phyloP scores from a whole-genome alignment of 768 basidiomycete genomes.

The Collybia sordida region DNA sequence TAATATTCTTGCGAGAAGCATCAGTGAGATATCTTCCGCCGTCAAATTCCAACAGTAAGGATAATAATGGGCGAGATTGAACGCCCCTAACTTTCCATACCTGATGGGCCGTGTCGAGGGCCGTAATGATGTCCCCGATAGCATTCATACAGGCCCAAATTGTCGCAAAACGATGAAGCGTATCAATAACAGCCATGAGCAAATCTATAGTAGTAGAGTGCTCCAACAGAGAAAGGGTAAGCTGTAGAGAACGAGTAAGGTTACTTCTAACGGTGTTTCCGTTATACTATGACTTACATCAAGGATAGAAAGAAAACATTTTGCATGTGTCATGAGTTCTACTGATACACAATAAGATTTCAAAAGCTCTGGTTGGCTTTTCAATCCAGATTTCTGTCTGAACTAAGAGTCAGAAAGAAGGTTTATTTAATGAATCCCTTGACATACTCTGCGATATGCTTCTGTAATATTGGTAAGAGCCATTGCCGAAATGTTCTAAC shows the following conservation, averaged over 20 bases:
- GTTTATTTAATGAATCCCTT: not conserved
- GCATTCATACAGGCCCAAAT: constrained; percentile 81
- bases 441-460: constrained; percentile 48
- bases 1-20: constrained; percentile 57
- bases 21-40: constrained; percentile 54
- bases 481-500: constrained; percentile 68
- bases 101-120: constrained; percentile 63
- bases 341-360: constrained; percentile 57
- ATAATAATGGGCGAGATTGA: constrained; percentile 64
- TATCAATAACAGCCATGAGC: constrained; percentile 64
- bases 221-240: constrained; percentile 54
- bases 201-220: constrained; percentile 51
- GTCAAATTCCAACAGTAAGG: constrained; percentile 65
- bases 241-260: constrained; percentile 28
- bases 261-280: not conserved
- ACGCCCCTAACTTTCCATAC: constrained; percentile 63
- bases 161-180: constrained; percentile 65
- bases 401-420: constrained; percentile 5
- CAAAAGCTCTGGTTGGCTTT: constrained; percentile 37
- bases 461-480: constrained; percentile 70
- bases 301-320: constrained; percentile 67
- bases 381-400: constrained; percentile 16
- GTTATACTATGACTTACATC: constrained; percentile 47
- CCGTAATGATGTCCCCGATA: constrained; percentile 50
- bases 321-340: constrained; percentile 58